Base-by-base conservation (phyloP, 2,329 filamentous ascomycete species). In the Acephala macrosclerotiorum region DNA sequence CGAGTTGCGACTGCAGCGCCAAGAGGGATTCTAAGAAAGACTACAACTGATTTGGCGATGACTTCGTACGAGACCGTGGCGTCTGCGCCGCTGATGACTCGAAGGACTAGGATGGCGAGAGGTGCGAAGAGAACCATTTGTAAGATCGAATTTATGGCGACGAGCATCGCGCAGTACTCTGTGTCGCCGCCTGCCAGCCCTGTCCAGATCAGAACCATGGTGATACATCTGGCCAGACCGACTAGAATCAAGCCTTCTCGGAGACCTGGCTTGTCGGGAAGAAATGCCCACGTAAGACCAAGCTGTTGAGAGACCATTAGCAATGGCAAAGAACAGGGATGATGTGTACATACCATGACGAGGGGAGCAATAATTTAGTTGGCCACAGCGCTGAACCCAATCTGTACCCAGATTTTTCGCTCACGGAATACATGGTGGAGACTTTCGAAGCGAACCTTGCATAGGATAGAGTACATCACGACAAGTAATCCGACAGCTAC, bases 391-490 rank as follows among this genome's bases (percentile, higher is more conserved):
- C 91, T 94, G 72, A 97, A 92, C 0, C 76, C 81, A n/a, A 97
- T 86, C 76, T 97, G 93, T 59, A 87, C 86, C 93, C 92, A 97
- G 2, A 96, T 80, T 0, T 81, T 80, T 2, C 82, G 82, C 2
- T 87, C 82, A 1, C 80, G 77, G 65, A 96, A 84, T 3, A 93
- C 80, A 2, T 85, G 80, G 76, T 93, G 91, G 11, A 96, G 79
- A 0, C 87, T 86, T 76, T 96, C 93, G 77, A 88, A 96, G 45
- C 87, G 87, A 7, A 96, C 91, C 77, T 96, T 96, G 84, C 92
- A 96, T 0, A 97, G 81, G 66, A 97, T 96, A 0, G 93, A 94
- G 74, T 96, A 97, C 92, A 97, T 97, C 93, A 97, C 97, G 51
- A 96, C 89, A 1, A 97, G 83, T 0, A 97, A 80, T 0, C 93